Base-by-base conservation (phyloP, 1,284 basidiomycete species). In the Puccinia triticina region DNA sequence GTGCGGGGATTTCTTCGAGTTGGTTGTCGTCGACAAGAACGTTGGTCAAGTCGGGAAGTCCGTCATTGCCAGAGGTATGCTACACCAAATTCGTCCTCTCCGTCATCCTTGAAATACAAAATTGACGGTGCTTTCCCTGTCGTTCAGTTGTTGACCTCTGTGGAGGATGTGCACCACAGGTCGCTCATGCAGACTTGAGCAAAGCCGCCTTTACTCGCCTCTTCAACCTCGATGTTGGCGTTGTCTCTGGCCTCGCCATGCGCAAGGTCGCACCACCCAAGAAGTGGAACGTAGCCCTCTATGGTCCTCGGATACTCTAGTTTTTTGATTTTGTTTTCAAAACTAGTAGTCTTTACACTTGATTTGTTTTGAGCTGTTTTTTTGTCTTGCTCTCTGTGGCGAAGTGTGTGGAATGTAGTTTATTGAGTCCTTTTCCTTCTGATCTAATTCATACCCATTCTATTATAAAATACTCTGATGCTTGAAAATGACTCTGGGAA, bases 131-230 rank as follows among this genome's bases (percentile, higher is more conserved):
- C 43, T 57, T 48, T 12, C 75, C 84, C 84, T 55, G 80, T 82
- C n/a, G n/a, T n/a, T n/a, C n/a, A n/a, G n/a, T n/a, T n/a, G n/a
- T n/a, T n/a, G n/a, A n/a, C n/a, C n/a, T n/a, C n/a, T n/a, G n/a
- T n/a, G n/a, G n/a, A n/a, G n/a, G n/a, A n/a, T 85, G 85, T 74
- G 76, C 74, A 46, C 83, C 85, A 0, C 81, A 83, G 32, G 78
- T 84, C 18, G 61, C 85, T 4, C 84, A 85, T 73, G 84, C 84
- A 32, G 85, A 85, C 75, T 76, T 85, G n/a, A 85, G 83, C 57
- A 83, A 82, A 34, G 82, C 82, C 21, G 85, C 85, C 7, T 85
- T 85, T 76, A 83, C 61, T 12, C 72, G 77, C 32, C 83, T 85
- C 18, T 85, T 83, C 82, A 69, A 83, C 21, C 83, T 85, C 26